phyloP scores from a whole-genome alignment of 352 stramenopile species.

The Peronospora farinosa region DNA sequence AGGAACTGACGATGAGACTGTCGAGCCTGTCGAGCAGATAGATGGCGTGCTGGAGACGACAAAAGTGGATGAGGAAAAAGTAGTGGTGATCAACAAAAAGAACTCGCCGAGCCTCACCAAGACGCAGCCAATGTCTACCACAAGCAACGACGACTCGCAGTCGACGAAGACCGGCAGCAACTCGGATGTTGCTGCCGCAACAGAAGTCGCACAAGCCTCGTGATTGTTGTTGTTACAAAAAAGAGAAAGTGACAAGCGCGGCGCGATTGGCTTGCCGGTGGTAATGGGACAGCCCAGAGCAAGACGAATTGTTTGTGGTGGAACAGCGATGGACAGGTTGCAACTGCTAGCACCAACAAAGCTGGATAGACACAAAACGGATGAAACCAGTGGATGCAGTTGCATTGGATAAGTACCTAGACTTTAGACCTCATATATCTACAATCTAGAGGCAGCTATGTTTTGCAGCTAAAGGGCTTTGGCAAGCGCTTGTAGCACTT shows the following conservation, averaged over 20 bases:
- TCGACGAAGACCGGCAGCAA: slow-evolving; percentile 22
- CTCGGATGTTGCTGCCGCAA: slow-evolving; percentile 9
- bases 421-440: no score
- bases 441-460: no score
- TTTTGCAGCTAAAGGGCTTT: no score
- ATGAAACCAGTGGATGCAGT: no score
- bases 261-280: background rate
- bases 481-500: no score
- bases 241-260: background rate
- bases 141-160: slow-evolving; percentile 24
- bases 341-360: background rate
- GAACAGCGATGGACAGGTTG: background rate
- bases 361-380: background rate
- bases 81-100: slow-evolving; percentile 12
- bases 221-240: slow-evolving; percentile 1
- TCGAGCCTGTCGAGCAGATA: slow-evolving; percentile 28
- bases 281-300: slow-evolving; percentile 6
- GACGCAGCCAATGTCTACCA: slow-evolving; percentile 24
- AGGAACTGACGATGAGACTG: slow-evolving; percentile 24
- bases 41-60: slow-evolving; percentile 18
- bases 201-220: slow-evolving; percentile 17
- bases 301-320: slow-evolving; percentile 3
- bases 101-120: slow-evolving; percentile 7
- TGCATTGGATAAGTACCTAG: no score
- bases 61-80: slow-evolving; percentile 6